phyloP scores from a whole-genome alignment of 2,329 filamentous ascomycete genomes.

The Exophiala aquamarina region DNA sequence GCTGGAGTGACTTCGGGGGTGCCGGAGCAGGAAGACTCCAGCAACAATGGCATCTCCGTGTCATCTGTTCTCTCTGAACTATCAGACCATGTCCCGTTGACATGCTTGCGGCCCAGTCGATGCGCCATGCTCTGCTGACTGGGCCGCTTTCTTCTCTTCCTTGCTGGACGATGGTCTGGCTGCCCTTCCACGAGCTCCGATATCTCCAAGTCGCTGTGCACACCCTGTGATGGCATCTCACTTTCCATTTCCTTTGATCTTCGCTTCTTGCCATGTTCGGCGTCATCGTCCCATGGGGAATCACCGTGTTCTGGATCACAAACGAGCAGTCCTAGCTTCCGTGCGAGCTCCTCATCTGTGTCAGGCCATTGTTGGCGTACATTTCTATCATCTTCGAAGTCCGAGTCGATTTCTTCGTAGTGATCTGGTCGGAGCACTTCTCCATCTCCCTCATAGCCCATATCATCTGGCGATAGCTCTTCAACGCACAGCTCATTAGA shows the following conservation, averaged over 20 bases:
- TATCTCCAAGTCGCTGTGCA: constrained; percentile 20
- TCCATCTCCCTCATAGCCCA: constrained; percentile 33
- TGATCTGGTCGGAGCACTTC: constrained; percentile 39
- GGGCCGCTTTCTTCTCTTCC: constrained; percentile 14
- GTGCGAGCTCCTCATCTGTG: constrained; percentile 24
- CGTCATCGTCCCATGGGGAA: background rate
- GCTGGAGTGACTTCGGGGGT: constrained; percentile 9
- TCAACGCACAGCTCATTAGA: constrained; percentile 29
- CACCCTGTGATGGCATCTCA: background rate
- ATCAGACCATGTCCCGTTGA: constrained; percentile 15
- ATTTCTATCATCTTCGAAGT: constrained; percentile 28
- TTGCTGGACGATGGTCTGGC: constrained; percentile 10
- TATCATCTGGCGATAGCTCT: constrained; percentile 30
- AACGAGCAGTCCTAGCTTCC: constrained; percentile 20
- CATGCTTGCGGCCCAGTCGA: constrained; percentile 10
- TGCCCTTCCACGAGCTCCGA: constrained; percentile 19
- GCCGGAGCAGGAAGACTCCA: constrained; percentile 13
- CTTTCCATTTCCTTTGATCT: constrained; percentile 16
- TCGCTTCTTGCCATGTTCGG: constrained; percentile 15
- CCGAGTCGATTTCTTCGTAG: constrained; percentile 32
- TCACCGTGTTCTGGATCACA: constrained; percentile 8
- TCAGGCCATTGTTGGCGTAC: constrained; percentile 37
- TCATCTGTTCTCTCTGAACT: constrained; percentile 22
- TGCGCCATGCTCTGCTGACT: constrained; percentile 11
- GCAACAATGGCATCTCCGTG: constrained; percentile 2